Evolutionary conservation across 2,329 filamentous ascomycete species (phyloP), one percentile per base, ranked within the genome.

Genomic region (Penicillium sp.): DNA sequence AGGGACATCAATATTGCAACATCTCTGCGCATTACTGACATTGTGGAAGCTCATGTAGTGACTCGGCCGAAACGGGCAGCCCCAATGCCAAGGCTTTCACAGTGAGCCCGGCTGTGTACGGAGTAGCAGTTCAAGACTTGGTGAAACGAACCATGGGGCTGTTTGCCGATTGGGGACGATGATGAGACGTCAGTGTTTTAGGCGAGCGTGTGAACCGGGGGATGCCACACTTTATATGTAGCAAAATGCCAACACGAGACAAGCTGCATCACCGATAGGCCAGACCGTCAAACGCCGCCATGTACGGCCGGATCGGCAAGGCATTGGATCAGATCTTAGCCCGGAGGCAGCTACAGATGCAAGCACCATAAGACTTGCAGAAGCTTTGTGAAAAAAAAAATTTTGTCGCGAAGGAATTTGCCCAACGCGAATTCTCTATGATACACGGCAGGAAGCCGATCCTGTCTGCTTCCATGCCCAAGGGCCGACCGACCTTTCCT

Each of bases 361-460:
- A 36, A n/a, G 34, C 11, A n/a, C 34, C 34, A n/a, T n/a, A n/a
- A 13, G 34, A 13, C 5, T n/a, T 36, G 34, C 34, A n/a, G 34
- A 36, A 36, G n/a, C 13, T 13, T 36, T 36, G 34, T 36, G 41
- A 18, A 48, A 49, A 13, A 31, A 13, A 44, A 34, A 39, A 44
- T 39, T 47, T 54, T 44, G 57, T 42, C 54, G 6, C 29, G 38
- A 29, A 44, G 43, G 52, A 50, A 52, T 41, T 31, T 31, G 32
- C 54, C 61, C 56, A 54, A 42, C 54, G 50, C 56, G 52, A 8
- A 54, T 43, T 62, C 53, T 59, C 60, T 64, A 64, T 66, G 50
- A 57, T 64, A 66, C 62, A 66, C 57, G 55, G 54, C 57, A 50
- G 58, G 49, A 50, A 57, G 44, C 54, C 36, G 46, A 50, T 49